Base-by-base conservation (phyloP, 2,329 filamentous ascomycete species). In the Ophiostoma novo-ulmi region DNA sequence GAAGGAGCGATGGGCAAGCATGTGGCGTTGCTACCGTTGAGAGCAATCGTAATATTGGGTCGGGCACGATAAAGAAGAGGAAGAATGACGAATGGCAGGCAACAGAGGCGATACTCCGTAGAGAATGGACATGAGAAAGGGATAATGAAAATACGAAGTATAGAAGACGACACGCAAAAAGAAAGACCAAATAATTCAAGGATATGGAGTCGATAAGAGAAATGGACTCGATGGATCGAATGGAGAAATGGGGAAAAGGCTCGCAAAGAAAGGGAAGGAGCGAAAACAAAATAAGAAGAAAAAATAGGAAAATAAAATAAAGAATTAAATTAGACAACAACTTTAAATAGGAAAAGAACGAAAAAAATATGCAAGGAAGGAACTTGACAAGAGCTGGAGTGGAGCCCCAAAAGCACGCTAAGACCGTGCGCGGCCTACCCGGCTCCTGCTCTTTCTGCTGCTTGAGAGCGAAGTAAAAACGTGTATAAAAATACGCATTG, bases 401-500 rank as follows among this genome's bases (percentile, higher is more conserved):
- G 70, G 69, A 67, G 67, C 55, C 61, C 61, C 66, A 14, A 68
- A 63, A 63, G 35, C 36, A 52, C 71, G 72, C 70, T 70, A 74
- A 70, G 70, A 65, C 72, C 72, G 70, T 74, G 72, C 70, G 73
- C 71, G 72, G 70, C 70, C 72, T 67, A 71, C 68, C 69, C 71
- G 69, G 71, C 61, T 70, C 48, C 58, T 71, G 69, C 44, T 70
- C 31, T 36, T 22, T 36, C 20, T 39, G 67, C 39, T 36, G 58
- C 38, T 31, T 14, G n/a, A 55, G 61, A 68, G 44, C 67, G 36
- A 66, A 73, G 69, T 69, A 69, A 72, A 73, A 74, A 72, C 73
- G 76, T 76, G 75, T 77, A 76, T 77, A 77, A 77, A 77, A 76
- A 76, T 76, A 77, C 74, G 73, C 72, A 73, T 71, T 74, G 72